Evolutionary conservation across 495 filamentous ascomycete genomes (phyloP).

Genomic region (Penicillium diatomitis): DNA sequence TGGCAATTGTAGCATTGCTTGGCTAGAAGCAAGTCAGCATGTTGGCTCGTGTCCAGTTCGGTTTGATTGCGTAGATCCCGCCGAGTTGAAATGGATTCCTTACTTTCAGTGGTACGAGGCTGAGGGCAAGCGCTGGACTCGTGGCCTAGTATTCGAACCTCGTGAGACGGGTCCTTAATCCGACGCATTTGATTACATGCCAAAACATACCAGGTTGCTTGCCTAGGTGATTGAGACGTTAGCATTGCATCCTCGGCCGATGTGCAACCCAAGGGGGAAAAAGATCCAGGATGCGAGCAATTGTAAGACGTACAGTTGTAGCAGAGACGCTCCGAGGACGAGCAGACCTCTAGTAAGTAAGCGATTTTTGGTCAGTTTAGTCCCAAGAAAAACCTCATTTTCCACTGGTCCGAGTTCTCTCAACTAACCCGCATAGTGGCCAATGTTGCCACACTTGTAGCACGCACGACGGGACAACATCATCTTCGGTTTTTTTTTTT

Average conservation of each 20-base stretch:
- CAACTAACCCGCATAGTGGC: conserved; percentile 80
- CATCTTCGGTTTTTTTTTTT: conserved; percentile 51
- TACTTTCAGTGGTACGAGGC: conserved; percentile 90
- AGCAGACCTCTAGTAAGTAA: conserved; percentile 68
- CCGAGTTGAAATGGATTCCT: conserved; percentile 16
- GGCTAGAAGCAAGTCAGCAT: conserved; percentile 37
- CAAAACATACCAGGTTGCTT: conserved; percentile 68
- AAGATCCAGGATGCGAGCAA: not conserved
- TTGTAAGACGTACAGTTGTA: conserved; percentile 77
- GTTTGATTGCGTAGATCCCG: not conserved
- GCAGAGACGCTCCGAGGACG: conserved; percentile 92
- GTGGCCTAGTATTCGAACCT: conserved; percentile 55
- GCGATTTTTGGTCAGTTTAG: too few relatives aligned
- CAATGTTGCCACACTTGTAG: conserved; percentile 99
- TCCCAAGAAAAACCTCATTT: not conserved
- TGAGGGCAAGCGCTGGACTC: conserved; percentile 96
- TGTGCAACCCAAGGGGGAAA: conserved; percentile 1
- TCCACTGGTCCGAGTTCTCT: not conserved
- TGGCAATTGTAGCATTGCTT: conserved; percentile 99
- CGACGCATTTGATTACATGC: conserved; percentile 12
- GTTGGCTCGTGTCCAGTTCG: not conserved
- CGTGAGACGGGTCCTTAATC: conserved; percentile 23
- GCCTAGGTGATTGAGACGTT: conserved; percentile 37
- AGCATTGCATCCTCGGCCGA: conserved; percentile 8
- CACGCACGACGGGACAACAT: conserved; percentile 95